These are phyloP conservation scores for Tolypocladium pustulatum DNA, from an alignment of 2,329 filamentous ascomycete genomes.

Conservation along the genomic window DNA sequence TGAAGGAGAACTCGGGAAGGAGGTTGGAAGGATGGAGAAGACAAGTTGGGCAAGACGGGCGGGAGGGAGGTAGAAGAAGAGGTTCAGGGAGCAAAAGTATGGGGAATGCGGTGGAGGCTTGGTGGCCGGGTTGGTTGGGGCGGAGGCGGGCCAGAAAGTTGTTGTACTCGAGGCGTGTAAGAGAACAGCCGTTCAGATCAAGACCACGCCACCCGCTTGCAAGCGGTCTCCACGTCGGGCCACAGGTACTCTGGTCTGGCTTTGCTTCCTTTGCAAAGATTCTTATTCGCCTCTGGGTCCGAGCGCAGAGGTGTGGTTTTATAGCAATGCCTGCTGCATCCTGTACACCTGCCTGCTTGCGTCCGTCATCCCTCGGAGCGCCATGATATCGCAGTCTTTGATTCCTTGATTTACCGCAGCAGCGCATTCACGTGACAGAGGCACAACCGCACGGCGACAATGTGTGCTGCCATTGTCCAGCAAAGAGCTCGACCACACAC, in stretches of 20 bases:
- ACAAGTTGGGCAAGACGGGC: neutral
- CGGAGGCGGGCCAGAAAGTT: constrained; percentile 8
- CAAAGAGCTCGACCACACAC: neutral
- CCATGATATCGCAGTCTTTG: neutral
- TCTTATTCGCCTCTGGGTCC: neutral
- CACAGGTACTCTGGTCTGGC: neutral
- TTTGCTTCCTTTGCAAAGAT: neutral
- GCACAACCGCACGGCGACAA: neutral
- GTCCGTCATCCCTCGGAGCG: neutral
- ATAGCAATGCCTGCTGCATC: neutral
- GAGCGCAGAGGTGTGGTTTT: neutral
- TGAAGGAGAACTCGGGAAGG: neutral
- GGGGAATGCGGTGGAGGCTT: neutral
- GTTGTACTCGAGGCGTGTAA: neutral
- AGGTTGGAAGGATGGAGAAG: neutral
- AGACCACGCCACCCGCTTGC: neutral
- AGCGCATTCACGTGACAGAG: neutral
- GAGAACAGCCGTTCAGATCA: neutral
- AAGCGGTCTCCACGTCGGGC: neutral
- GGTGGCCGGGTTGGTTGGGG: constrained; percentile 1
- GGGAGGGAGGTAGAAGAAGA: neutral
- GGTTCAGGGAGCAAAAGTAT: constrained; percentile 1
- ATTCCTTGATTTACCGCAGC: neutral
- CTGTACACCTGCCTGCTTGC: neutral
- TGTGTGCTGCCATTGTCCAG: neutral